phyloP scores from a whole-genome alignment of 2,329 filamentous ascomycete genomes.

The Aureobasidium sp. region DNA sequence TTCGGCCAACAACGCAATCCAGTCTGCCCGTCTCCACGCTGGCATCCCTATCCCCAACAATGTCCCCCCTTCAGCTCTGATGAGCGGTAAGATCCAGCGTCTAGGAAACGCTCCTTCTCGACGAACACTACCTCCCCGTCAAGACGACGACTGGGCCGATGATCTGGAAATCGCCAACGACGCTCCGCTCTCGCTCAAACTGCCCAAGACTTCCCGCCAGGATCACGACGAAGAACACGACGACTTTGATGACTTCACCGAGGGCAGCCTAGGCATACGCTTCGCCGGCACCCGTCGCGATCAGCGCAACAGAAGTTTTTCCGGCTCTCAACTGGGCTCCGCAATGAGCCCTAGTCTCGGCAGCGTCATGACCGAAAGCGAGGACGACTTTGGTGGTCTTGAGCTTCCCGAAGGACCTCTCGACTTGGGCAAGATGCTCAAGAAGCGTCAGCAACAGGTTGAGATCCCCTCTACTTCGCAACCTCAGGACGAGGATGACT shows the following conservation, averaged over 20 bases:
- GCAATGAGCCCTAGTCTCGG: slow-evolving; percentile 87
- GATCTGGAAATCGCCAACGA: slow-evolving; percentile 38
- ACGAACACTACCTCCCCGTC: slow-evolving; percentile 28
- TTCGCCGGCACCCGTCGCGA: slow-evolving; percentile 81
- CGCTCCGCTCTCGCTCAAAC: slow-evolving; percentile 36
- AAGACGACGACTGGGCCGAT: slow-evolving; percentile 42
- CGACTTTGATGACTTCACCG: slow-evolving; percentile 85
- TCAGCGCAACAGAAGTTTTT: slow-evolving; percentile 73
- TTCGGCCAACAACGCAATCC: slow-evolving; percentile 76
- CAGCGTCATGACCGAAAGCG: slow-evolving; percentile 84
- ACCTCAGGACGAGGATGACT: slow-evolving; percentile 54
- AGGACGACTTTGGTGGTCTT: slow-evolving; percentile 84
- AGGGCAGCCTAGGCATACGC: slow-evolving; percentile 84
- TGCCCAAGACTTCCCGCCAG: slow-evolving; percentile 9
- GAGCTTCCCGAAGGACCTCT: slow-evolving; percentile 75
- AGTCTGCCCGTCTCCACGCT: slow-evolving; percentile 67
- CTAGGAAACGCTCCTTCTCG: slow-evolving; percentile 52
- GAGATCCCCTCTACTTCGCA: slow-evolving; percentile 27
- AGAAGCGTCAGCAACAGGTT: slow-evolving; percentile 52
- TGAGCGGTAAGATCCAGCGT: slow-evolving; percentile 88
- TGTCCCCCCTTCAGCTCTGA: slow-evolving; percentile 77
- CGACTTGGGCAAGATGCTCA: slow-evolving; percentile 71
- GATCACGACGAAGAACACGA: slow-evolving; percentile 40
- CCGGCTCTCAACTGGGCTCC: slow-evolving; percentile 48
- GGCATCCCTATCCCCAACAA: slow-evolving; percentile 86